phyloP scores from a whole-genome alignment of 2,329 filamentous ascomycete species.

The Aureobasidium melanogenum region DNA sequence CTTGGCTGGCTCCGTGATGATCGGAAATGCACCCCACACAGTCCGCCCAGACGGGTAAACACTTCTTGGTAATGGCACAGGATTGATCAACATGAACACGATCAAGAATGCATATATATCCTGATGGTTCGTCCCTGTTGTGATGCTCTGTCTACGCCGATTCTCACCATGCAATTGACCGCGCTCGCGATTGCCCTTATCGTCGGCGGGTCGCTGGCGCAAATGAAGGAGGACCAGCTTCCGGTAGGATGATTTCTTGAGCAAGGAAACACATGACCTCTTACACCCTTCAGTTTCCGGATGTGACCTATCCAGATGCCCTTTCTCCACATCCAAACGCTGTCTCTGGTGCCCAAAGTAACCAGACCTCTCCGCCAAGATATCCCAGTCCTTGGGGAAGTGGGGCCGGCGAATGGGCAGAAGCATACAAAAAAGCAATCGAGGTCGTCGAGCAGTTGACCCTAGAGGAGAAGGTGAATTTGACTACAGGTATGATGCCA shows the following conservation, averaged over 20 bases:
- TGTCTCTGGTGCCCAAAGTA: not conserved
- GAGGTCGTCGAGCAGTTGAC: constrained; percentile 26
- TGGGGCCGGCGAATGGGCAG: constrained; percentile 17
- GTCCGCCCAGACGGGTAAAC: constrained; percentile 1
- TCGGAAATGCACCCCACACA: not conserved
- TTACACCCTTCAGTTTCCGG: not conserved
- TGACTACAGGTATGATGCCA: constrained; percentile 22
- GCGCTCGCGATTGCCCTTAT: not conserved
- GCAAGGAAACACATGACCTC: not conserved
- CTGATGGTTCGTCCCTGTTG: no score
- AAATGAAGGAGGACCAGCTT: not conserved
- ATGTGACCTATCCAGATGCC: constrained; percentile 1
- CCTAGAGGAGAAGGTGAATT: constrained; percentile 27
- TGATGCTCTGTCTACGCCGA: no score
- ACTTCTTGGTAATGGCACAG: not conserved
- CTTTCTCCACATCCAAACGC: not conserved
- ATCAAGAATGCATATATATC: no score
- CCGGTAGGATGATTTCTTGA: not conserved
- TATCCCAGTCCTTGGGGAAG: not conserved
- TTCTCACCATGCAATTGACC: not conserved
- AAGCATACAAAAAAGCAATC: constrained; percentile 23
- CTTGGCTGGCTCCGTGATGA: not conserved
- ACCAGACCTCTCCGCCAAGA: not conserved
- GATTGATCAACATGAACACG: not conserved
- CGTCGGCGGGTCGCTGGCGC: not conserved